Base-by-base conservation (phyloP, 1,284 basidiomycete species). In the Tilletia indica region DNA sequence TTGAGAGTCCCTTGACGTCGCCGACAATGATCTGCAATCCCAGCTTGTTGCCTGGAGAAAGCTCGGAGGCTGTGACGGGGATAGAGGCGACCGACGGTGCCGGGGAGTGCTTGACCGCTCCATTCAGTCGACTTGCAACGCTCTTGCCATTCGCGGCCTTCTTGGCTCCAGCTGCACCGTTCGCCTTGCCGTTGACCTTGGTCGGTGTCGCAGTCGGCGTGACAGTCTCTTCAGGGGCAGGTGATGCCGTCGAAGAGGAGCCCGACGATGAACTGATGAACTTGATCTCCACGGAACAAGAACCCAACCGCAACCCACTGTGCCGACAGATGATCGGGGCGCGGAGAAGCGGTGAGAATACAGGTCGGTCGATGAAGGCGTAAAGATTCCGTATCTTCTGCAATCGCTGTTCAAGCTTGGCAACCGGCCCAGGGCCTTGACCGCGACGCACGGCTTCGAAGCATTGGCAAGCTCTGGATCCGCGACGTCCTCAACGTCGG, bases 371-470 rank as follows among this genome's bases (percentile, higher is more conserved):
- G 78, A 95, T 92, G 84, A 94, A 94, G n/a, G 90, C 90, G 25
- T 91, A 93, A 45, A 96, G 87, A 82, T 96, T 96, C 64, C 94
- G 91, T 95, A 99, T 99, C 76, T 93, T 91, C 75, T 91, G 90
- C 6, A 98, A 87, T 73, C 95, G 93, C 77, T 93, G 91, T 77
- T 92, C 90, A 82, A 98, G 89, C 64, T 93, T 90, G 9, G 49
- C 51, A 42, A 68, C n/a, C 19, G 74, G 70, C 81, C 80, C 38
- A 97, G 87, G 51, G 98, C 92, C 85, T 95, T 97, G 86, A 97
- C 87, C 47, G 91, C 92, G 21, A 96, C 91, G 36, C 91, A 91
- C 0, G 95, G 93, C 68, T 82, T 82, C 25, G 77, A 58, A 39
- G 72, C 71, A 0, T 58, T 42, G 6, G 78, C 77, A 36, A 82